Conservation (phyloP, 1,139 yeast genomes). For the Geotrichum bryndzae region DNA sequence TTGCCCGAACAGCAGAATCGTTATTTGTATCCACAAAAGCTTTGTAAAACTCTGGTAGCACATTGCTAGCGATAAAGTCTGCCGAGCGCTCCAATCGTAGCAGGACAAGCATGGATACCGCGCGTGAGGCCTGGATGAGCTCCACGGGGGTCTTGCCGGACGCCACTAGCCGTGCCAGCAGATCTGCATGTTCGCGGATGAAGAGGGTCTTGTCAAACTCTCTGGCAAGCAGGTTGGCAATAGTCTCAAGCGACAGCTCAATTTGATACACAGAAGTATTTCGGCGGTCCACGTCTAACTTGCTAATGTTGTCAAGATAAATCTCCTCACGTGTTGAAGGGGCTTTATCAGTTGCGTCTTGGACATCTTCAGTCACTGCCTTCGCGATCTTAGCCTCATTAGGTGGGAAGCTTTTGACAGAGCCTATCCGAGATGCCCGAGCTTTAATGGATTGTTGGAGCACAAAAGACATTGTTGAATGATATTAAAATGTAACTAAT, state of each 20-base stretch:
- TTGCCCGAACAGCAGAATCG: conserved; percentile 23
- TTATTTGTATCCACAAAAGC: conserved; percentile 19
- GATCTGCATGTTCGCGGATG: not conserved
- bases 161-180: not conserved
- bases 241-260: not conserved
- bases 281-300: not conserved
- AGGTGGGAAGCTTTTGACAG: not conserved
- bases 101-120: conserved; percentile 25
- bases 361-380: not conserved
- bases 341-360: not conserved
- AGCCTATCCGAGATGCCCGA: not conserved
- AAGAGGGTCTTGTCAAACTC: not conserved
- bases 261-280: not conserved
- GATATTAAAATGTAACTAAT: not conserved
- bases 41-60: conserved; percentile 22
- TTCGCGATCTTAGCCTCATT: not conserved
- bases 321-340: not conserved
- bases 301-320: not conserved
- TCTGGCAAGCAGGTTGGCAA: not conserved
- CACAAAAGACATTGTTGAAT: not conserved
- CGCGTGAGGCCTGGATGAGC: conserved; percentile 8
- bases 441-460: not conserved
- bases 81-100: conserved; percentile 27
- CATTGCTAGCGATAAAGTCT: conserved; percentile 22
- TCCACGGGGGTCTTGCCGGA: conserved; percentile 26